Evolutionary conservation across 2,329 filamentous ascomycete genomes (phyloP), one percentile per base, ranked within the genome.

Genomic region (Trichoderma oligosporum): DNA sequence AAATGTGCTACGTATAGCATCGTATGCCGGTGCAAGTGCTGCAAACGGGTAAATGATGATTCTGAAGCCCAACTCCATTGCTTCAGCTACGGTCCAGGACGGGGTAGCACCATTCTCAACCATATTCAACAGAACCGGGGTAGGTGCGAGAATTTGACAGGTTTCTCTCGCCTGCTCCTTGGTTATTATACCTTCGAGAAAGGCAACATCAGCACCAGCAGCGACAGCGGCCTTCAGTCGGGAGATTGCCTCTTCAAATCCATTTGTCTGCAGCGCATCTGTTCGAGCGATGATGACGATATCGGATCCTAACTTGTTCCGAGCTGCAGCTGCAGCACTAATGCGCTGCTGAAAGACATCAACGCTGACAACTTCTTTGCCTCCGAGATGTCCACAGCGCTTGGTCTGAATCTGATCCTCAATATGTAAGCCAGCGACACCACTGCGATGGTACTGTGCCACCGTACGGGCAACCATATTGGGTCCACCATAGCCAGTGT

Each of bases 261-360:
- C 83, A 7, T 77, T 72, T 0, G 74, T 71, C 59, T 83, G 81
- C 5, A 84, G 70, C 1, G 84, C 81, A 63, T 87, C 84, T 0
- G 84, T 87, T 8, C 84, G 77, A 0, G 83, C 84, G 59, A 87
- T 86, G 55, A 87, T 76, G 14, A 87, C 77, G 48, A 87, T 83
- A 61, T 86, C 83, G 14, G 75, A 75, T 9, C 73, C 72, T 27
- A 78, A 66, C 16, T 73, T 70, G 12, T 76, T 69, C 4, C 82
- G 73, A 1, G 82, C 80, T 4, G 74, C 71, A 29, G 72, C 73
- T 0, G 83, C 82, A 0, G 84, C 83, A 2, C 79, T 74, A 63
- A 87, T 82, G 0, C 84, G 75, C 4, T 74, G 69, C 33, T 77
- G 70, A 62, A 77, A 86, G 31, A 78, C 77, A 1, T 79, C 75